Base-by-base conservation (phyloP, 371 early-diverging fungal species). In the Mucor piriformis region DNA sequence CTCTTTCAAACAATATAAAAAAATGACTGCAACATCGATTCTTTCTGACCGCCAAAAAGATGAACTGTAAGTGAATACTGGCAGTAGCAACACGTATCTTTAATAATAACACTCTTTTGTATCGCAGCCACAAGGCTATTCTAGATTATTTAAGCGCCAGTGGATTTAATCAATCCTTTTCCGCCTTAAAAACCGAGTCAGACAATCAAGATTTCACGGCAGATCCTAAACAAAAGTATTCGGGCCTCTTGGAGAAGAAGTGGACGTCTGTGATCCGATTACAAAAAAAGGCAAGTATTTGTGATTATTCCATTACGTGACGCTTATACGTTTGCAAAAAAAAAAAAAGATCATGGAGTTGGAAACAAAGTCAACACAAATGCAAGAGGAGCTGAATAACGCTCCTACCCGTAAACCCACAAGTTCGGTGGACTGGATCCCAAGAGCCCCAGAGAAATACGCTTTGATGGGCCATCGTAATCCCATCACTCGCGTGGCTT, bases 201-300 rank as follows among this genome's bases (percentile, higher is more conserved):
- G 77, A 74, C 38, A 81, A 93, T 58, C 79, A 77, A 16, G 92
- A 88, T 51, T 92, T 87, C 61, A 73, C 73, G 21, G 81, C 87
- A 3, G 92, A 88, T 64, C 90, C 90, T 18, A 90, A 86, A 64
- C 86, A 88, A 70, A 87, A 88, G 55, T 91, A 90, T 67, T 82
- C 94, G 46, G 92, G 92, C 47, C 67, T 96, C 38, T 77, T 96
- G 54, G 95, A 95, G 69, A 95, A 95, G 73, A 96, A 96, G 64
- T 96, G 97, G 97, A 91, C 91, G 6, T 92, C 94, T 13, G 92
- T 95, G 11, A 88, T 95, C 60, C 83, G 96, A 18, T 73, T 95
- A 62, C 96, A 95, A 63, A 91, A 91, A 11, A 95, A 95, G 87
- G 92, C 89, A 71, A n/a, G 2, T 40, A 6, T 43, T 18, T 20